Conservation (phyloP, 2,329 filamentous ascomycete species). For the Aspergillus melleus region DNA sequence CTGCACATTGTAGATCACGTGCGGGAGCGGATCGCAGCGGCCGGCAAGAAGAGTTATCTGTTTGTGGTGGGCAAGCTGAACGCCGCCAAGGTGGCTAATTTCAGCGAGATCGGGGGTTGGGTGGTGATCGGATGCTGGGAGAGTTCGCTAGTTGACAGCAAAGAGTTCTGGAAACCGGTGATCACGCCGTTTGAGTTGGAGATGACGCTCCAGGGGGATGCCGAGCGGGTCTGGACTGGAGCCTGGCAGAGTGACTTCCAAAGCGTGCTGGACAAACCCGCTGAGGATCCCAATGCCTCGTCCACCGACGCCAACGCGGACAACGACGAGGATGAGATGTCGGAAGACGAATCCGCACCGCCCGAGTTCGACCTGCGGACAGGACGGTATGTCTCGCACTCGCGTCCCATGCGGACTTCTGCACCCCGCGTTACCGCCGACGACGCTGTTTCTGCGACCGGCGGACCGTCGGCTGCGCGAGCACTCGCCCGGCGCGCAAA, state of each 20-base stretch:
- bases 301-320: constrained; percentile 26
- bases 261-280: constrained; percentile 54
- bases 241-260: constrained; percentile 89
- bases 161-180: constrained; percentile 83
- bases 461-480: constrained; percentile 30
- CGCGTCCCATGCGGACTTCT: constrained; percentile 50
- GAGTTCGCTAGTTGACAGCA: constrained; percentile 85
- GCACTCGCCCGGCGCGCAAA: constrained; percentile 65
- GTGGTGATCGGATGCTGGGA: constrained; percentile 98
- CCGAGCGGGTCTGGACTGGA: constrained; percentile 78
- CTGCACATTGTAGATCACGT: constrained; percentile 75
- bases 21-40: constrained; percentile 68
- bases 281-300: constrained; percentile 21
- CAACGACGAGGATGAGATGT: constrained; percentile 60
- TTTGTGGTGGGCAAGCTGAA: constrained; percentile 97
- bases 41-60: constrained; percentile 93
- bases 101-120: constrained; percentile 93
- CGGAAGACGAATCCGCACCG: constrained; percentile 66
- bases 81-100: constrained; percentile 93
- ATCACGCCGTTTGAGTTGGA: constrained; percentile 94
- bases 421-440: constrained; percentile 31
- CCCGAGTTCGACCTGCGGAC: constrained; percentile 93
- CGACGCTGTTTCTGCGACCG: constrained; percentile 24
- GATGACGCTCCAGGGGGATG: constrained; percentile 72
- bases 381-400: constrained; percentile 76